These are phyloP conservation scores for Carex kokanica DNA, from an alignment of 176 grass and related monocot genomes.

Conservation along the genomic window DNA sequence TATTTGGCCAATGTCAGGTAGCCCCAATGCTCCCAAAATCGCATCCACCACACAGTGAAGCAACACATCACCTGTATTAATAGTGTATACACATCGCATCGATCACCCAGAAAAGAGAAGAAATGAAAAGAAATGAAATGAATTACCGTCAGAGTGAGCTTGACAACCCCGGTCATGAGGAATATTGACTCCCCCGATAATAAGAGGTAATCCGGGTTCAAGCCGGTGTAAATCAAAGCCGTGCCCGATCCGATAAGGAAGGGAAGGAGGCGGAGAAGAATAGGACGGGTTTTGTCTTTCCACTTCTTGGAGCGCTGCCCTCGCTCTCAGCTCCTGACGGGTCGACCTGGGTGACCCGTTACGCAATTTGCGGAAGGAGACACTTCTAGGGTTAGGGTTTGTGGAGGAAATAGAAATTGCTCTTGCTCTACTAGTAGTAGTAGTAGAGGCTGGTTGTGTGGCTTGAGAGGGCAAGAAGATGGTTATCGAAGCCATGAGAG, in stretches of 20 bases:
- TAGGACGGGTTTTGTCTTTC: slow-evolving; percentile 53
- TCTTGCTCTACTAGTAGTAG: neutral
- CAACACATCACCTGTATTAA: slow-evolving; percentile 72
- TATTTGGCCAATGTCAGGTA: slow-evolving; percentile 97
- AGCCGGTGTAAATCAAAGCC: slow-evolving; percentile 98
- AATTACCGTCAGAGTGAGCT: slow-evolving; percentile 88
- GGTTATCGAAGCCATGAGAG: slow-evolving; percentile 22
- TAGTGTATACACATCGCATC: neutral
- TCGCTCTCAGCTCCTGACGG: slow-evolving; percentile 12
- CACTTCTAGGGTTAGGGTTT: neutral
- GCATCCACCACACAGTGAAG: slow-evolving; percentile 99
- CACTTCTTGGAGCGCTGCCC: slow-evolving; percentile 58
- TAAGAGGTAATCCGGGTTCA: slow-evolving; percentile 84
- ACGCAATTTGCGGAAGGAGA: slow-evolving; percentile 2
- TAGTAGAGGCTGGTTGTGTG: neutral
- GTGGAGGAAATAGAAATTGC: neutral
- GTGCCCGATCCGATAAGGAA: slow-evolving; percentile 82
- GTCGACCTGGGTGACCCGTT: neutral
- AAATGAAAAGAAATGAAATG: neutral
- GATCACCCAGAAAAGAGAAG: neutral
- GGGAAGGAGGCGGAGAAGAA: slow-evolving; percentile 52
- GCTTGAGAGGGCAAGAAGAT: slow-evolving; percentile 5
- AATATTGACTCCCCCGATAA: slow-evolving; percentile 87
- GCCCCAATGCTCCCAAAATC: slow-evolving; percentile 88
- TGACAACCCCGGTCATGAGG: slow-evolving; percentile 95